A percentile compares a stretch with the other conserved stretches of the same genome.
phyloP scores from a whole-genome alignment of 108 stramenopile species.

The Parietichytrium sp. region DNA sequence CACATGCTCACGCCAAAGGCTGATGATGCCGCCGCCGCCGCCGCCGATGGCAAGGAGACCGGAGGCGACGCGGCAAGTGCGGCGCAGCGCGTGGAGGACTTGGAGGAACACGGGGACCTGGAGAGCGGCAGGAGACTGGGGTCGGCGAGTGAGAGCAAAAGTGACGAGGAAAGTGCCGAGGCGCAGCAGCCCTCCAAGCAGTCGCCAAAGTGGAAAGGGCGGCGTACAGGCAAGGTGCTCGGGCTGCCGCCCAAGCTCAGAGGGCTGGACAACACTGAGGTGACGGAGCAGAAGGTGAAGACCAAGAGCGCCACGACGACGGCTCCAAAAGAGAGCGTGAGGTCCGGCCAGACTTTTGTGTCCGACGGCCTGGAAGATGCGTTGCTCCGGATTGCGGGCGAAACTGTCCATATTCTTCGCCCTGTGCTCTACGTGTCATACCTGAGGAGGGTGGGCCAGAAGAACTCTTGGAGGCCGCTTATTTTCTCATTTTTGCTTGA shows the following conservation, averaged over 20 bases:
- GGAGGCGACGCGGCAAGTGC: not conserved
- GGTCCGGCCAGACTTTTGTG: not conserved
- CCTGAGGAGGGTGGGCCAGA: not conserved
- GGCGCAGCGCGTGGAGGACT: not conserved
- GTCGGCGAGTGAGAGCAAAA: no score
- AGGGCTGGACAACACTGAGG: not conserved
- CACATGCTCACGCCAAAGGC: slow-evolving; percentile 14
- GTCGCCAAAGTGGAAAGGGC: not conserved
- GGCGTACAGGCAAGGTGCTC: slow-evolving; percentile 8
- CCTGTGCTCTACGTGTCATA: slow-evolving; percentile 6
- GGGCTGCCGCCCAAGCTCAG: not conserved
- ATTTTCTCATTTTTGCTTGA: not conserved
- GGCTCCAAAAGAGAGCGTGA: no score
- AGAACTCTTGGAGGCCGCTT: not conserved
- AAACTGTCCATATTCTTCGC: not conserved
- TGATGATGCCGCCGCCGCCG: not conserved
- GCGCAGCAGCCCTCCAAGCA: not conserved
- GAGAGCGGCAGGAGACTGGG: no score
- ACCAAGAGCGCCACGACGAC: not conserved
- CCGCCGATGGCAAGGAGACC: not conserved
- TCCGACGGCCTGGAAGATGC: not conserved
- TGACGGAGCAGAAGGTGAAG: not conserved
- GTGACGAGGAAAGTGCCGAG: no score
- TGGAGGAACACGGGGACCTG: no score
- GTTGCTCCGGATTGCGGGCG: not conserved